These are phyloP conservation scores for Chlamydomonas eustigma DNA, from an alignment of 139 green algal genomes.

Conservation along the genomic window DNA sequence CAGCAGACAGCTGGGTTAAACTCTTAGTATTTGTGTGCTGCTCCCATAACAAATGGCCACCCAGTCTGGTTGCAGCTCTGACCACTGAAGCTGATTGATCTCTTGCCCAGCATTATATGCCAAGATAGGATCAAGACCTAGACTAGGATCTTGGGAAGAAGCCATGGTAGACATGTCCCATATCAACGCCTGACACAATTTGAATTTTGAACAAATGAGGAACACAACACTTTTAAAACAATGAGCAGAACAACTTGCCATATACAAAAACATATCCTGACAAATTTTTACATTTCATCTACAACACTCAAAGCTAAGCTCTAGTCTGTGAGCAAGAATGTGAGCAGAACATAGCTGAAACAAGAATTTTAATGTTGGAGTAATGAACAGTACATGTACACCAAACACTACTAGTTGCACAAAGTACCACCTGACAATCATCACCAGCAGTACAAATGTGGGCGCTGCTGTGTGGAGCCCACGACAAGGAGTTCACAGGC, in stretches of 20 bases:
- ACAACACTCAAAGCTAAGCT: too few species aligned
- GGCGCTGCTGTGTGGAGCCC: constrained; percentile 87
- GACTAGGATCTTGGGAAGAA: background rate
- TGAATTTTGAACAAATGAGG: too few species aligned
- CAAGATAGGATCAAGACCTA: constrained; percentile 76
- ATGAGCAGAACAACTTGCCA: too few species aligned
- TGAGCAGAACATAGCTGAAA: too few species aligned
- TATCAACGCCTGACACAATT: constrained; percentile 17
- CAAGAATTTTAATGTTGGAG: too few species aligned
- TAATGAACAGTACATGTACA: too few species aligned
- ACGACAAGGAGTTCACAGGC: constrained; percentile 85
- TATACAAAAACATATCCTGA: too few species aligned
- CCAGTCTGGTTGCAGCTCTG: constrained; percentile 80
- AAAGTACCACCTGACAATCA: constrained; percentile 48
- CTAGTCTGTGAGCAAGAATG: too few species aligned
- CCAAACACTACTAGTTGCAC: too few species aligned
- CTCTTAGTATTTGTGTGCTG: constrained; percentile 89
- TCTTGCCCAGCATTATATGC: constrained; percentile 86
- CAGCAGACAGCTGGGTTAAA: too few species aligned
- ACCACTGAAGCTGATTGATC: constrained; percentile 95
- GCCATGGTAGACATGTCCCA: constrained; percentile 16
- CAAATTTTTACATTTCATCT: too few species aligned
- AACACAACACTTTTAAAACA: too few species aligned
- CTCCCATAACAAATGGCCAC: constrained; percentile 81
- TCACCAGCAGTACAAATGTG: constrained; percentile 93